A percentile compares a stretch with the other conserved stretches of the same genome.
These are phyloP conservation scores for Oldenlandia corymbosa DNA, from an alignment of 257 asterid genomes.

Conservation along the genomic window DNA sequence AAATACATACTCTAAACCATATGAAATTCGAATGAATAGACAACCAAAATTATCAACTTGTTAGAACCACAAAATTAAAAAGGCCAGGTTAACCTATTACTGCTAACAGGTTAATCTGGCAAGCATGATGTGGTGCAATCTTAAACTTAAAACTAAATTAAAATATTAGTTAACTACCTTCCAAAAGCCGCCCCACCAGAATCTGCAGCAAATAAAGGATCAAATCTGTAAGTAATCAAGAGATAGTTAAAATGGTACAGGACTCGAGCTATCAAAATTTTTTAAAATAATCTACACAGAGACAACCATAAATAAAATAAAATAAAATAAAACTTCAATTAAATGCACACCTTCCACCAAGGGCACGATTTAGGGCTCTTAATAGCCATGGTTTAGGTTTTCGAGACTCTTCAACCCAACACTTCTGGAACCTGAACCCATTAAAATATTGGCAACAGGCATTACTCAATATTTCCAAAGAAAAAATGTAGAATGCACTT, in stretches of 20 bases:
- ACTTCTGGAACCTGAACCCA: constrained; percentile 65
- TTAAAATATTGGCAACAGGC: background rate
- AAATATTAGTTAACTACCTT: constrained; percentile 51
- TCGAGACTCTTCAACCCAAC: constrained; percentile 75
- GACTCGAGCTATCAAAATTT: constrained; percentile 1
- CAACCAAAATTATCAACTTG: background rate
- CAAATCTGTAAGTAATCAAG: constrained; percentile 14
- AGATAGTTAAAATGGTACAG: background rate
- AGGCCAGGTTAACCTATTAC: background rate
- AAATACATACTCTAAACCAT: background rate
- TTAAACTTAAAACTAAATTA: background rate
- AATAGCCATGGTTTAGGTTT: constrained; percentile 91
- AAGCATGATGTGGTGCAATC: background rate
- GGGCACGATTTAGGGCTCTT: constrained; percentile 77
- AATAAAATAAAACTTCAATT: constrained; percentile 7
- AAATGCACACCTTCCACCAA: constrained; percentile 94
- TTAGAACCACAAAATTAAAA: background rate
- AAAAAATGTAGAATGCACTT: background rate
- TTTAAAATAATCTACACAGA: constrained; percentile 10
- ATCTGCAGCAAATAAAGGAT: constrained; percentile 44
- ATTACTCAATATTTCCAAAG: background rate
- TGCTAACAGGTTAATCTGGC: too few relatives aligned
- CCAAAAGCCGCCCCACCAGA: constrained; percentile 99
- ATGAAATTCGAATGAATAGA: background rate
- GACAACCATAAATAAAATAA: constrained; percentile 17